Evolutionary conservation across 2,329 filamentous ascomycete species (phyloP), one percentile per base, ranked within the genome.

Genomic region (Corinectria fuckeliana): DNA sequence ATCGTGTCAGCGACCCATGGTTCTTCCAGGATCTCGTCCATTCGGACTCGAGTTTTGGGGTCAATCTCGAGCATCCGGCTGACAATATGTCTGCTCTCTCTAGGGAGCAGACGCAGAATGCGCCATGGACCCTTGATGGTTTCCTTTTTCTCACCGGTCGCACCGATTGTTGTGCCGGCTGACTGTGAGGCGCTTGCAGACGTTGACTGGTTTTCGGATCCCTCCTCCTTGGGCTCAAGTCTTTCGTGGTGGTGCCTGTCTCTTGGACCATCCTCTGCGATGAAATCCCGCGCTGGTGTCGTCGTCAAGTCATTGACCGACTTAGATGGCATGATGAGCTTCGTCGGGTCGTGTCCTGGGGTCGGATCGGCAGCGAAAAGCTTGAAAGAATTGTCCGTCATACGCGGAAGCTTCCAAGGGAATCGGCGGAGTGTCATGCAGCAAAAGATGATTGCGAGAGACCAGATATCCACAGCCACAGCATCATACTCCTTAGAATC

Each of bases 351-450:
- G 63, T 88, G 84, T 2, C 90, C 91, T 0, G 91, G 90, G 3
- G 93, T 91, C 1, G 94, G 93, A 7, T 91, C 85, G 1, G 95
- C 88, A 13, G 94, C 89, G 73, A 99, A 99, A 1, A 99, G 85
- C 71, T 94, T 93, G 78, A 92, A 99, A 0, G 93, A 97, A 75
- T 96, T 98, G 75, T 99, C 95, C 3, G 91, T 91, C 74, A 93
- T 80, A 38, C 93, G 88, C 4, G 95, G 95, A 32, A 96, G 88
- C 79, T 99, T 99, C 95, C 95, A 99, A 0, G 95, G 95, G 72
- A 99, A 99, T 32, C 95, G 84, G 20, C 95, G 86, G 39, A 99
- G 82, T 5, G 92, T 95, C 95, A 99, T 99, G 81, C 95, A 99
- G 77, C 95, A 98, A 78, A 94, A 99, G 55, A 99, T 98, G 69